Evolutionary conservation across 805 yeast genomes (phyloP).

Genomic region (Jamesozyma lodderae): DNA sequence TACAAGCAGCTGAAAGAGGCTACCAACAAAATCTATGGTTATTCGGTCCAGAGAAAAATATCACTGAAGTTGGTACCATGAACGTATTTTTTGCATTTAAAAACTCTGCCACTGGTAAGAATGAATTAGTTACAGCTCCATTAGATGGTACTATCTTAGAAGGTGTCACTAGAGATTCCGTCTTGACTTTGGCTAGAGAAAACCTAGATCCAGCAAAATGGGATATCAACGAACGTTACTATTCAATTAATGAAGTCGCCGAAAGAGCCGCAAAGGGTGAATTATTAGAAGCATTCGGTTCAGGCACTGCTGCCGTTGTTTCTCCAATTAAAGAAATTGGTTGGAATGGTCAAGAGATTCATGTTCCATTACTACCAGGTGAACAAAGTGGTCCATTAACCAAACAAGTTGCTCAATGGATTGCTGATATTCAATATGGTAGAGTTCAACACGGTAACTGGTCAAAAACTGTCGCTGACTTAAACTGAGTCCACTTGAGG

Average conservation of each 20-base stretch:
- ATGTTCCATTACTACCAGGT: conserved; percentile 73
- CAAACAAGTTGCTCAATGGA: conserved; percentile 71
- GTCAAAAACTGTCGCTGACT: conserved; percentile 33
- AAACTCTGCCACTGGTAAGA: conserved; percentile 62
- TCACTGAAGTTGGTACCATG: conserved; percentile 98
- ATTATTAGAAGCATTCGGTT: conserved; percentile 88
- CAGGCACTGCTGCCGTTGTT: conserved; percentile 97
- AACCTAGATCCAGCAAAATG: conserved; percentile 69
- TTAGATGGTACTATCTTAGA: conserved; percentile 93
- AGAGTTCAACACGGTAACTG: conserved; percentile 53
- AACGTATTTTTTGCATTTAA: conserved; percentile 83
- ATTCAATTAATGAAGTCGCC: conserved; percentile 69
- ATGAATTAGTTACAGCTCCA: conserved; percentile 92
- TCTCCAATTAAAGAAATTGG: conserved; percentile 87
- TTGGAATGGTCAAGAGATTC: conserved; percentile 61
- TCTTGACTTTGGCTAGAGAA: conserved; percentile 66
- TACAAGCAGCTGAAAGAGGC: conserved; percentile 83
- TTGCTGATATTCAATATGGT: conserved; percentile 85
- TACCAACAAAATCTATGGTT: conserved; percentile 95
- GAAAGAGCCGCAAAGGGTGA: conserved; percentile 72
- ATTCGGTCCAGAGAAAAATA: conserved; percentile 76
- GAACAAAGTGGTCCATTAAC: conserved; percentile 75
- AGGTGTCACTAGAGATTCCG: conserved; percentile 92
- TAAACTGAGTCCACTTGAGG: conserved; percentile 7
- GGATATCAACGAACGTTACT: conserved; percentile 76